Evolutionary conservation across 1,284 basidiomycete species (phyloP).

Genomic region (Abortiporus biennis): DNA sequence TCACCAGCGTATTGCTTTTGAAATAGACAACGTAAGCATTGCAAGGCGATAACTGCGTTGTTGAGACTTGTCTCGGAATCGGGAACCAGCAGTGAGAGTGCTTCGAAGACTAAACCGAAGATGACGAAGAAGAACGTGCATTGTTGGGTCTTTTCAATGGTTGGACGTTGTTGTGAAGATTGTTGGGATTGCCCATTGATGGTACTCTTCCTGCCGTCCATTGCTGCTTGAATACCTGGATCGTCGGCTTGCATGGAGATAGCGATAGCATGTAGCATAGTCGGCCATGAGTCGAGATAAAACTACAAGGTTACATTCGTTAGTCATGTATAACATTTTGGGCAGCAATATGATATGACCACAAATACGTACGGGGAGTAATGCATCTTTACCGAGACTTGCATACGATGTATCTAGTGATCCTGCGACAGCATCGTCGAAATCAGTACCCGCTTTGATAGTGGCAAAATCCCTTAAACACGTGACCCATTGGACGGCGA

Average conservation of each 20-base stretch:
- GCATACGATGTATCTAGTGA: conserved; percentile 81
- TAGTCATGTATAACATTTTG: conserved; percentile 5
- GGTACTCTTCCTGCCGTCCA: conserved; percentile 86
- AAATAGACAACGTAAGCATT: conserved; percentile 76
- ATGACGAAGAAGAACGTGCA: conserved; percentile 82
- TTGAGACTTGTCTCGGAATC: conserved; percentile 30
- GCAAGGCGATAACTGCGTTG: conserved; percentile 63
- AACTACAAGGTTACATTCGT: conserved; percentile 53
- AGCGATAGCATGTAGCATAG: conserved; percentile 85
- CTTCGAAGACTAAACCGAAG: conserved; percentile 92
- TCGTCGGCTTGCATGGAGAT: conserved; percentile 73
- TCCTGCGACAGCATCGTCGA: conserved; percentile 58
- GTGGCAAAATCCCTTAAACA: conserved; percentile 89
- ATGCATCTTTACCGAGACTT: conserved; percentile 84
- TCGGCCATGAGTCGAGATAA: conserved; percentile 79
- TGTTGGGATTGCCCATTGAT: no score
- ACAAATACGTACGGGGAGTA: conserved; percentile 75
- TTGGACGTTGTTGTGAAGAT: no score
- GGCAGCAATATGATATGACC: not conserved
- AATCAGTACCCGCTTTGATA: conserved; percentile 83
- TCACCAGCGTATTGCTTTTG: conserved; percentile 76
- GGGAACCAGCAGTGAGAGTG: conserved; percentile 56
- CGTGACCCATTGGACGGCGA: conserved; percentile 87
- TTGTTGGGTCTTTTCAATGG: conserved; percentile 66
- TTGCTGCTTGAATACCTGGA: conserved; percentile 66